A percentile compares a stretch with the other conserved stretches of the same genome.
phyloP scores from a whole-genome alignment of 2,329 filamentous ascomycete species.

The Penicillium concentricum region DNA sequence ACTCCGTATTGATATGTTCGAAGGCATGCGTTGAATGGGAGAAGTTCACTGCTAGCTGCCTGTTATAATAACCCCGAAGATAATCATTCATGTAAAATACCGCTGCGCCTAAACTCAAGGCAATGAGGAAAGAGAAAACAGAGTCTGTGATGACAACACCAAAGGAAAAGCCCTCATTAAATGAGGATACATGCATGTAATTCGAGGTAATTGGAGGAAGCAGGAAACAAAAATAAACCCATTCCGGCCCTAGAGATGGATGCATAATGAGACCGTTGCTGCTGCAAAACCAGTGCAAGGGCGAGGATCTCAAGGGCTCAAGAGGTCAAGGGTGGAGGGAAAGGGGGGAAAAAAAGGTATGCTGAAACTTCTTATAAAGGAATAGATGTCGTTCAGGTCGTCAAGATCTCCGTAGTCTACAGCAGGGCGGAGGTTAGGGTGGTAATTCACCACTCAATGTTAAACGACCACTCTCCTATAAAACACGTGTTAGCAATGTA shows the following conservation, averaged over 20 bases:
- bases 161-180: neutral
- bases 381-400: conserved; percentile 22
- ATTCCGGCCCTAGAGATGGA: neutral
- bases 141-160: neutral
- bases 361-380: neutral
- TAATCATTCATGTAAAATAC: neutral
- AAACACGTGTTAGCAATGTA: neutral
- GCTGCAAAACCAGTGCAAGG: neutral
- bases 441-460: conserved; percentile 39
- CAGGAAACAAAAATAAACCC: neutral
- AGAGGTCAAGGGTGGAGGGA: neutral
- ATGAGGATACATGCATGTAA: neutral
- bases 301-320: neutral
- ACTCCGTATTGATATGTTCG: neutral
- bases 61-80: neutral
- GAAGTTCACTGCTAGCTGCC: neutral
- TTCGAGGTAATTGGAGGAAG: neutral
- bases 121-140: neutral
- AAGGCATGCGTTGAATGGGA: neutral
- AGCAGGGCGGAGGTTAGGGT: neutral
- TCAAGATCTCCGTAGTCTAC: conserved; percentile 15
- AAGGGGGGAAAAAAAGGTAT: neutral
- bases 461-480: conserved; percentile 48
- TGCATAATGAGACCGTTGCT: neutral
- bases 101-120: neutral